Base-by-base conservation (phyloP, 306 rosid genomes). In the Alnus rubra region DNA sequence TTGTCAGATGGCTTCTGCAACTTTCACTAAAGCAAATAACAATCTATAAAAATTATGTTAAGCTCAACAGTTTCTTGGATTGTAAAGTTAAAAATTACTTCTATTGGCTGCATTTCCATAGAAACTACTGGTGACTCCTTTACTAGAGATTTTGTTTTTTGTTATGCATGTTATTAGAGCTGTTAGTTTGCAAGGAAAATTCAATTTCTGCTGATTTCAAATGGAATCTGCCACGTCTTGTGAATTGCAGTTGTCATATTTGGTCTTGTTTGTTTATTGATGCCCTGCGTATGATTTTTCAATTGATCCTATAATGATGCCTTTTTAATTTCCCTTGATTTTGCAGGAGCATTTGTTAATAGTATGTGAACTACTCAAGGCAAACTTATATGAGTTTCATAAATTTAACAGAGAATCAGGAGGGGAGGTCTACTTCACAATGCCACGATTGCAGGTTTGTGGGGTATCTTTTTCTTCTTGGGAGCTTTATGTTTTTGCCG, bases 401-500 rank as follows among this genome's bases (percentile, higher is more conserved):
- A 95, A 95, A 76, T 95, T 91, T 76, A 95, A 95, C 79, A 83
- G 99, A 87, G 99, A 93, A 89, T 93, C 99, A 65, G 99, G 99
- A 68, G 98, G 99, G 6, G 98, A 95, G 87, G 99, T 95, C 11
- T 95, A 95, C 92, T 95, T 95, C 87, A 95, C 98, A 31, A 95
- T 95, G 99, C 98, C 99, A 14, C 90, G 99, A 85, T 84, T 95
- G 90, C 99, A 95, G 98, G 99, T 93, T 39, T 84, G 92, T 87
- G 55, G 74, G 52, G 70, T 79, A 68, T 67, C 47, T 74, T 74
- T 68, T 79, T 69, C 65, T 39, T 72, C 58, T 13, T 50, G 81
- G 53, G 14, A 75, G 73, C 11, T 68, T 77, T 42, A 67, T 16
- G 16, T 76, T 70, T 76, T 74, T 62, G 50, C 50, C 9, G 33